A percentile compares a stretch with the other conserved stretches of the same genome.
Conservation (phyloP, 148 eudicot species). For the Drosera capensis region DNA sequence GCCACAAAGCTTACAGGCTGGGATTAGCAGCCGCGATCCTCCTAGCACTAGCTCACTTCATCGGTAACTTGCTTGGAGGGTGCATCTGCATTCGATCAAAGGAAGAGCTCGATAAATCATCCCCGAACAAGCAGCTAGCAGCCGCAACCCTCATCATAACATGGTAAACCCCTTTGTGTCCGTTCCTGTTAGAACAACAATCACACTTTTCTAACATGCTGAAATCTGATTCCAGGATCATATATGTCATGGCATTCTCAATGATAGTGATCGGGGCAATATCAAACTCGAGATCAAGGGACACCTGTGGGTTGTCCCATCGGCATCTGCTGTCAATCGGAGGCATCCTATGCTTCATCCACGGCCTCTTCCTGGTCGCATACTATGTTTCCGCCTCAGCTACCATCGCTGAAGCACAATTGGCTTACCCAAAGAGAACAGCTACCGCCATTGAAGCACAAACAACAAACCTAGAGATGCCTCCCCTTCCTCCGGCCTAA, state of each 20-base stretch:
- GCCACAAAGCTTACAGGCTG: slow-evolving; percentile 63
- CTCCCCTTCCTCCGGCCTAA: too few relatives aligned
- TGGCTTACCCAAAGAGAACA: too few relatives aligned
- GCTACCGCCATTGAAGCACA: too few relatives aligned
- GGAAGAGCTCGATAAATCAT: slow-evolving; percentile 38
- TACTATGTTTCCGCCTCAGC: slow-evolving; percentile 37
- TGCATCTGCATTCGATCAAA: slow-evolving; percentile 55
- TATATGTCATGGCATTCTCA: slow-evolving; percentile 46
- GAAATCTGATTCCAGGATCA: slow-evolving; percentile 24
- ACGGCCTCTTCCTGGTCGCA: slow-evolving; percentile 31
- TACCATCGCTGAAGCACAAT: slow-evolving; percentile 14
- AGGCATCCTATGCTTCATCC: slow-evolving; percentile 49
- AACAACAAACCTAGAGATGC: too few relatives aligned
- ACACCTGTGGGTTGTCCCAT: slow-evolving; percentile 34
- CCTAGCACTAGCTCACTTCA: slow-evolving; percentile 48
- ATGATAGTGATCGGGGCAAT: slow-evolving; percentile 30
- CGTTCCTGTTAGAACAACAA: too few relatives aligned
- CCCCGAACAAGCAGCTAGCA: slow-evolving; percentile 59
- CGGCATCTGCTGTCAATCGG: slow-evolving; percentile 30
- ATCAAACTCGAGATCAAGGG: slow-evolving; percentile 33
- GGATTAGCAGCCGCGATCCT: slow-evolving; percentile 60
- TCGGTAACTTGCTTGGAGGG: slow-evolving; percentile 61
- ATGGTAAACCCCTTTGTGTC: slow-evolving; percentile 28
- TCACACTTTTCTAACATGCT: background rate
- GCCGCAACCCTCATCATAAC: slow-evolving; percentile 49